A percentile compares a stretch with the other conserved stretches of the same genome.
Conservation (phyloP, 2,329 filamentous ascomycete species). For the Pestalotiopsis sp. region DNA sequence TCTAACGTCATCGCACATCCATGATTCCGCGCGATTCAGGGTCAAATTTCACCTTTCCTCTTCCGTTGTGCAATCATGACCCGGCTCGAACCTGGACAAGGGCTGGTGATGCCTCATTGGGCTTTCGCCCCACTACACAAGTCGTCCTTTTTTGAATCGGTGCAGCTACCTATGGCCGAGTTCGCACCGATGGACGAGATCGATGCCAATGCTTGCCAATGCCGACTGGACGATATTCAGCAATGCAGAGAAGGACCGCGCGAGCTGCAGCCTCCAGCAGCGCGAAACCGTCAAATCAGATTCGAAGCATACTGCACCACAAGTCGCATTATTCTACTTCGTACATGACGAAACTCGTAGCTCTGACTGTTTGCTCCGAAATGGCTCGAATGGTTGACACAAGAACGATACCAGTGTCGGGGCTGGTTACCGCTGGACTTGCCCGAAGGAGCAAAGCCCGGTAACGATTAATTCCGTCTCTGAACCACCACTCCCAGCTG, state of each 20-base stretch:
- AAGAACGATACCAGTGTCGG: not conserved
- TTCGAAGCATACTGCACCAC: too few relatives aligned
- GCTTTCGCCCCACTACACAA: not conserved
- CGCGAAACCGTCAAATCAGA: too few relatives aligned
- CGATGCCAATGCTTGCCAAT: not conserved
- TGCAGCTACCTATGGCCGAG: conserved; percentile 7
- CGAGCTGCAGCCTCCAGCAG: not conserved
- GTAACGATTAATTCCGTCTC: not conserved
- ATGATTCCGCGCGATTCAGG: not conserved
- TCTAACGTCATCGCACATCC: conserved; percentile 5
- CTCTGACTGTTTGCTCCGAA: not conserved
- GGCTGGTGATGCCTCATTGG: not conserved
- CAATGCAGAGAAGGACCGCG: too few relatives aligned
- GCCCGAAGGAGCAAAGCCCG: not conserved
- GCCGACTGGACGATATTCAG: too few relatives aligned
- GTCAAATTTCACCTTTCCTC: conserved; percentile 6
- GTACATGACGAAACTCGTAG: not conserved
- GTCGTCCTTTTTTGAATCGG: not conserved
- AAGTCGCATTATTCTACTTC: too few relatives aligned
- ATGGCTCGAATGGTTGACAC: not conserved
- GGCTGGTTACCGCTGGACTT: not conserved
- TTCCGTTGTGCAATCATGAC: not conserved
- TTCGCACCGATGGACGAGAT: conserved; percentile 8
- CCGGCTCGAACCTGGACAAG: not conserved
- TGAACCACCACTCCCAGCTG: not conserved